These are phyloP conservation scores for Talaromyces nanjingensis DNA, from an alignment of 495 filamentous ascomycete genomes.

Conservation along the genomic window DNA sequence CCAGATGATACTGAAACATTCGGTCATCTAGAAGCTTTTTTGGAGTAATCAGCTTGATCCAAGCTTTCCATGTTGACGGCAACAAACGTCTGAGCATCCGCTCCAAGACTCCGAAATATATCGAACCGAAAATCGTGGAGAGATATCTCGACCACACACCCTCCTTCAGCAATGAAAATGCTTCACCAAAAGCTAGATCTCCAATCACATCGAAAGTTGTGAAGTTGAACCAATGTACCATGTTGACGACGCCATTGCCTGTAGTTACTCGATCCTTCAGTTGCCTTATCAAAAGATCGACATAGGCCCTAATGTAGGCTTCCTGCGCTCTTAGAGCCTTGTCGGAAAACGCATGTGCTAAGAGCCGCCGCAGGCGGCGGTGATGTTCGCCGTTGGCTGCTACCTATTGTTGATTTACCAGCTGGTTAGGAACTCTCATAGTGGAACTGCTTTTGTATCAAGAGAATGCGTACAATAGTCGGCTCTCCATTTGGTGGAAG, in stretches of 20 bases:
- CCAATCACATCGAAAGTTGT: slow-evolving; percentile 31
- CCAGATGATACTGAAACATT: slow-evolving; percentile 7
- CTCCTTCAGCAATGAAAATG: slow-evolving; percentile 36
- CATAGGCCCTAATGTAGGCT: slow-evolving; percentile 26
- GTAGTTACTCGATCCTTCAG: slow-evolving; percentile 18
- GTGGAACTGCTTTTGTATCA: neutral
- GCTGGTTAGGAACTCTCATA: neutral
- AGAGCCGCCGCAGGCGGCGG: slow-evolving; percentile 31
- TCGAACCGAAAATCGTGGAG: slow-evolving; percentile 11
- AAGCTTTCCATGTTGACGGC: neutral
- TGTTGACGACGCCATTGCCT: slow-evolving; percentile 18
- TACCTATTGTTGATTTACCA: slow-evolving; percentile 9
- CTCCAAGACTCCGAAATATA: neutral
- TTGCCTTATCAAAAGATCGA: slow-evolving; percentile 30
- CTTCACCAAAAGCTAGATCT: slow-evolving; percentile 32
- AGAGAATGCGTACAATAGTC: neutral
- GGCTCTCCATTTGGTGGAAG: neutral
- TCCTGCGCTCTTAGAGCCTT: slow-evolving; percentile 34
- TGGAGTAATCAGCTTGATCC: neutral
- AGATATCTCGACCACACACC: slow-evolving; percentile 35
- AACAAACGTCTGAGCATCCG: neutral
- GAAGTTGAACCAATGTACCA: slow-evolving; percentile 27
- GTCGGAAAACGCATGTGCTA: slow-evolving; percentile 42
- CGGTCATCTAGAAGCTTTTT: neutral
- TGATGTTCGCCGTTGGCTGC: slow-evolving; percentile 38